These are phyloP conservation scores for Clavispora asparagi DNA, from an alignment of 805 yeast genomes.

Conservation along the genomic window DNA sequence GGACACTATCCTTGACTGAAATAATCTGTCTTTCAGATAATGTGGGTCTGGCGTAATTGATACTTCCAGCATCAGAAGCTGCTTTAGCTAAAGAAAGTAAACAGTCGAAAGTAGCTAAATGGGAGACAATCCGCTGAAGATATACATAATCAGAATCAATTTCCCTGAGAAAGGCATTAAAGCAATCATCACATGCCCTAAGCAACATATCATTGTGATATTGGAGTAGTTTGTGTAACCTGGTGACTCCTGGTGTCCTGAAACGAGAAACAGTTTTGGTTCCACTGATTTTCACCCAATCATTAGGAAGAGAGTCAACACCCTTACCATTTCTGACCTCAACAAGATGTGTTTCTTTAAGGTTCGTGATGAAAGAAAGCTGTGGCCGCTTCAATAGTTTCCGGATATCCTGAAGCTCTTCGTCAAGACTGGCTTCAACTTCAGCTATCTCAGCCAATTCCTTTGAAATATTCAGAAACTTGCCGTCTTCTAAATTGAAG, in stretches of 20 bases:
- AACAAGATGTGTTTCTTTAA: constrained; percentile 66
- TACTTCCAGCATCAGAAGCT: constrained; percentile 1
- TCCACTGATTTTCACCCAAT: constrained; percentile 74
- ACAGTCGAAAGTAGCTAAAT: constrained; percentile 14
- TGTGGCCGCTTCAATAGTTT: constrained; percentile 49
- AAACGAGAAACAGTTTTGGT: constrained; percentile 67
- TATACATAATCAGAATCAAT: constrained; percentile 29
- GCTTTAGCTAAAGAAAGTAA: constrained; percentile 10
- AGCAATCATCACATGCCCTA: constrained; percentile 44
- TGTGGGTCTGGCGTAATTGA: constrained; percentile 6
- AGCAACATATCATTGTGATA: constrained; percentile 55
- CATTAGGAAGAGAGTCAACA: constrained; percentile 54
- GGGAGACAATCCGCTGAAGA: constrained; percentile 16
- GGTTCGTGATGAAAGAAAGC: constrained; percentile 49
- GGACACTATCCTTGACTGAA: constrained; percentile 52
- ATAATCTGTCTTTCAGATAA: constrained; percentile 42
- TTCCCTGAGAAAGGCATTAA: constrained; percentile 31
- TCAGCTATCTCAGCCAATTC: constrained; percentile 35
- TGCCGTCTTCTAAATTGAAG: constrained; percentile 31
- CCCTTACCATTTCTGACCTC: constrained; percentile 63
- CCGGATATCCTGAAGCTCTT: constrained; percentile 48
- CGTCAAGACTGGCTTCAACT: constrained; percentile 43
- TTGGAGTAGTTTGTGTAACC: constrained; percentile 49
- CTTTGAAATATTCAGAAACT: constrained; percentile 34
- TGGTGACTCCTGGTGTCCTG: constrained; percentile 54